Evolutionary conservation across 805 yeast species (phyloP).

Genomic region (Candida gorgasii): DNA sequence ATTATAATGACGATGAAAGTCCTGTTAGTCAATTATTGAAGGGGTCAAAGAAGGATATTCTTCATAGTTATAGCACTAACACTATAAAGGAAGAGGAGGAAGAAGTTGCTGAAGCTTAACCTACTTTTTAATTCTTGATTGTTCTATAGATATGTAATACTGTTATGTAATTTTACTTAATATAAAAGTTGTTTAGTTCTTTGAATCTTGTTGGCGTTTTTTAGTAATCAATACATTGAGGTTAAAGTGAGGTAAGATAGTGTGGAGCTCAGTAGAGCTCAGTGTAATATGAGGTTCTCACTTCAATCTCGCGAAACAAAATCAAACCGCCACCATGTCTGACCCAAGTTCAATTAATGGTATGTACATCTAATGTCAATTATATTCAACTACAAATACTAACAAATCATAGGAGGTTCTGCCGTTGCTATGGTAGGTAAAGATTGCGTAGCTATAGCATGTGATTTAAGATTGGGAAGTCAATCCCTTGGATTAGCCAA

Average conservation of each 20-base stretch:
- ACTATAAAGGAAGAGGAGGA: slow-evolving; percentile 45
- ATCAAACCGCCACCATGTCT: slow-evolving; percentile 43
- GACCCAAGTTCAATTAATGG: slow-evolving; percentile 80
- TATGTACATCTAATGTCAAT: slow-evolving; percentile 8
- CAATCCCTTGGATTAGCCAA: slow-evolving; percentile 92
- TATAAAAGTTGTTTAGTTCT: too few relatives aligned
- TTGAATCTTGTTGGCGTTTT: too few relatives aligned
- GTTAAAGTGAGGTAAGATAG: too few relatives aligned
- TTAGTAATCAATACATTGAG: too few relatives aligned
- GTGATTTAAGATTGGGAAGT: slow-evolving; percentile 90
- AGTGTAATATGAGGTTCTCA: too few relatives aligned
- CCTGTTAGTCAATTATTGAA: slow-evolving; percentile 37
- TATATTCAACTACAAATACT: slow-evolving; percentile 6
- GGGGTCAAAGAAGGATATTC: slow-evolving; percentile 21
- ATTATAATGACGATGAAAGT: slow-evolving; percentile 36
- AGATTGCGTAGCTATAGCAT: slow-evolving; percentile 96
- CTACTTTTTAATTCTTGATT: too few relatives aligned
- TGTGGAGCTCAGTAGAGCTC: too few relatives aligned
- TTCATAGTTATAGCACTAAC: slow-evolving; percentile 35
- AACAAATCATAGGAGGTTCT: slow-evolving; percentile 63
- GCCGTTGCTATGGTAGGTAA: slow-evolving; percentile 99
- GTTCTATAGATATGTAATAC: too few relatives aligned
- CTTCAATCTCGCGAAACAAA: slow-evolving; percentile 3
- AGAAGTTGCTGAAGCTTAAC: slow-evolving; percentile 17
- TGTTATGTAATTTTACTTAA: too few relatives aligned